Evolutionary conservation across 2,329 filamentous ascomycete genomes (phyloP).

Genomic region (Talaromyces funiculosus): DNA sequence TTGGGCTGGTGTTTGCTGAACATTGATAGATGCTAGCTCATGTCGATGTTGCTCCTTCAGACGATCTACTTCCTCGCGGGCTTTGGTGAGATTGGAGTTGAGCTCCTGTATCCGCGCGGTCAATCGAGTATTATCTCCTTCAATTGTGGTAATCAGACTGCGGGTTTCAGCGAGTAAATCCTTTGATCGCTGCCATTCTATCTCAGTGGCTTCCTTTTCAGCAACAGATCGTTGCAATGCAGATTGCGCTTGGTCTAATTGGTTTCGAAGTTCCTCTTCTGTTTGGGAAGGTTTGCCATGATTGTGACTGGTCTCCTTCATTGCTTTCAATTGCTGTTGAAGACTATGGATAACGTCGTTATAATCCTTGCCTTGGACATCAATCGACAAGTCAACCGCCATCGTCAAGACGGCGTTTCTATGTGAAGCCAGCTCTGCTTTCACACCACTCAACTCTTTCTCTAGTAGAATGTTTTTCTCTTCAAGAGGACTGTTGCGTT

Average conservation of each 20-base stretch:
- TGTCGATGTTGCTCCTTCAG: slow-evolving; percentile 25
- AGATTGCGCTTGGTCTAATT: slow-evolving; percentile 26
- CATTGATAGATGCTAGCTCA: slow-evolving; percentile 19
- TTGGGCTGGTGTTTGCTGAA: background rate
- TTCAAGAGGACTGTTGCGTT: slow-evolving; percentile 31
- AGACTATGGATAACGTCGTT: slow-evolving; percentile 36
- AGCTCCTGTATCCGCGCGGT: slow-evolving; percentile 31
- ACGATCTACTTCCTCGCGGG: slow-evolving; percentile 27
- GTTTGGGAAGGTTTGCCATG: slow-evolving; percentile 17
- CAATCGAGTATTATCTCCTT: slow-evolving; percentile 36
- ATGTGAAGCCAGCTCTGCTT: slow-evolving; percentile 33
- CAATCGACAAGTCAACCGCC: slow-evolving; percentile 31
- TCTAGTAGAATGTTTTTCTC: slow-evolving; percentile 34
- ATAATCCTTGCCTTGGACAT: slow-evolving; percentile 30
- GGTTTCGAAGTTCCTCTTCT: slow-evolving; percentile 21
- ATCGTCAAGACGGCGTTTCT: slow-evolving; percentile 33
- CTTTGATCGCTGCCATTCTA: slow-evolving; percentile 30
- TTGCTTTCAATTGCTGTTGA: slow-evolving; percentile 27
- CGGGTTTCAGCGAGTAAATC: slow-evolving; percentile 35
- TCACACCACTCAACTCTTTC: slow-evolving; percentile 30
- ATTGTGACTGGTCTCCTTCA: slow-evolving; percentile 15
- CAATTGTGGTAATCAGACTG: slow-evolving; percentile 32
- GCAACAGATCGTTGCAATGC: slow-evolving; percentile 26
- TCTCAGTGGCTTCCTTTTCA: slow-evolving; percentile 27
- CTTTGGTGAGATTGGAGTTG: slow-evolving; percentile 26